A percentile compares a stretch with the other conserved stretches of the same genome.
These are phyloP conservation scores for Boletus fagicola DNA, from an alignment of 768 basidiomycete species.

Conservation along the genomic window DNA sequence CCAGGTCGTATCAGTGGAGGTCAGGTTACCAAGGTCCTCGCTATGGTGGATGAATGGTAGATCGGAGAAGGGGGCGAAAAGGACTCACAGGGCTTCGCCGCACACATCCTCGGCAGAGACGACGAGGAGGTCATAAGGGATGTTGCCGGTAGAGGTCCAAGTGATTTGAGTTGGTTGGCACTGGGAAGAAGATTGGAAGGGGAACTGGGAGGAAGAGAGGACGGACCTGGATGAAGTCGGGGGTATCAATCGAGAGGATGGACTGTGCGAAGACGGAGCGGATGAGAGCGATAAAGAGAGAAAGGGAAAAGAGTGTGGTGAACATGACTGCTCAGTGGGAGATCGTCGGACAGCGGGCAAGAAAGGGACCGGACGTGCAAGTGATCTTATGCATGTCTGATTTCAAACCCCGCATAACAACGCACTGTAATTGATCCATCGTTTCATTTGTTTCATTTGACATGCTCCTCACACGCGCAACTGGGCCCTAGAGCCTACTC, in stretches of 20 bases:
- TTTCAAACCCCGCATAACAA: constrained; percentile 28
- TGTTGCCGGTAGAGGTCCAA: constrained; percentile 44
- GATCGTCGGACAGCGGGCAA: neutral
- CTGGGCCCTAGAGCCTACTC: constrained; percentile 26
- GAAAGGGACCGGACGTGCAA: neutral
- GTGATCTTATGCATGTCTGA: constrained; percentile 4
- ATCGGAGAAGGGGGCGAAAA: neutral
- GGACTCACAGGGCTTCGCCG: constrained; percentile 54
- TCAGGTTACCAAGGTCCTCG: constrained; percentile 57
- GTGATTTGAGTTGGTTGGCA: constrained; percentile 43
- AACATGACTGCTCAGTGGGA: constrained; percentile 51
- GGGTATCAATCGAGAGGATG: constrained; percentile 51
- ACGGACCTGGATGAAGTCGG: constrained; percentile 52
- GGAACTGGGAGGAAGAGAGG: neutral
- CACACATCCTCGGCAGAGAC: constrained; percentile 56
- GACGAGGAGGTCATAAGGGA: constrained; percentile 60
- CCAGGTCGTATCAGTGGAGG: constrained; percentile 41
- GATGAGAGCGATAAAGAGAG: constrained; percentile 61
- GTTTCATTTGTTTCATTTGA: neutral
- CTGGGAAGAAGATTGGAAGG: constrained; percentile 34
- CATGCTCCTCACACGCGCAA: neutral
- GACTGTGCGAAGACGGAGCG: constrained; percentile 46
- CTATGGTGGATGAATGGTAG: constrained; percentile 35
- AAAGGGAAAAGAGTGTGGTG: constrained; percentile 72
- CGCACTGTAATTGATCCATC: neutral